Base-by-base conservation (phyloP, 176 grass and related monocot species). In the Bothriochloa decipiens region DNA sequence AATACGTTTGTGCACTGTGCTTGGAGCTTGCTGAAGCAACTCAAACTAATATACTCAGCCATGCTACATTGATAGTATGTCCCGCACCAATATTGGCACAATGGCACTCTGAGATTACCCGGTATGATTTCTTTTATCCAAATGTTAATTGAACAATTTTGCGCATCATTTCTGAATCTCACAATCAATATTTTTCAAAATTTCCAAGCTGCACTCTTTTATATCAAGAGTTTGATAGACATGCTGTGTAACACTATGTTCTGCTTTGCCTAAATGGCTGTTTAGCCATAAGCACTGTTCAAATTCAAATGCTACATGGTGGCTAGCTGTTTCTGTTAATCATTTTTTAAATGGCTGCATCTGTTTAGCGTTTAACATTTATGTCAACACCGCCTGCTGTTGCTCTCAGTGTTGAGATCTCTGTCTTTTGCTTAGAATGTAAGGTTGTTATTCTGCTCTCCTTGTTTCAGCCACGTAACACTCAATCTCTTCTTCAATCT, bases 21-120 rank as follows among this genome's bases (percentile, higher is more conserved):
- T 90, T 82, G 64, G 92, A 98, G 83, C 91, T 95, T 84, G 80
- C 77, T 85, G 91, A 98, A 91, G 96, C 89, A 15, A 84, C 87
- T 73, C 88, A 91, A 78, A 75, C 75, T 68, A 91, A 88, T 70
- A 92, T 89, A 79, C 81, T 47, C 41, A 88, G 87, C 78, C 79
- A 78, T 75, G 92, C 91, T 89, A 98, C 96, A 65, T 77, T 98
- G 86, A 86, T 98, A 86, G 93, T 98, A 69, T 98, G 96, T 60
- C 96, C 96, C 17, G 88, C 91, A 49, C 87, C 96, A 74, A 98
- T 98, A 88, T 85, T 95, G 77, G 82, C 86, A 60, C 96, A 98
- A 65, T 98, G 96, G 96, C 83, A 98, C 62, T 93, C 92, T 83
- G 96, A 98, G 81, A 93, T 98, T 85, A 88, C 83, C 46, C 85